These are phyloP conservation scores for Chlorencoelia australis DNA, from an alignment of 2,329 filamentous ascomycete genomes.

Conservation along the genomic window DNA sequence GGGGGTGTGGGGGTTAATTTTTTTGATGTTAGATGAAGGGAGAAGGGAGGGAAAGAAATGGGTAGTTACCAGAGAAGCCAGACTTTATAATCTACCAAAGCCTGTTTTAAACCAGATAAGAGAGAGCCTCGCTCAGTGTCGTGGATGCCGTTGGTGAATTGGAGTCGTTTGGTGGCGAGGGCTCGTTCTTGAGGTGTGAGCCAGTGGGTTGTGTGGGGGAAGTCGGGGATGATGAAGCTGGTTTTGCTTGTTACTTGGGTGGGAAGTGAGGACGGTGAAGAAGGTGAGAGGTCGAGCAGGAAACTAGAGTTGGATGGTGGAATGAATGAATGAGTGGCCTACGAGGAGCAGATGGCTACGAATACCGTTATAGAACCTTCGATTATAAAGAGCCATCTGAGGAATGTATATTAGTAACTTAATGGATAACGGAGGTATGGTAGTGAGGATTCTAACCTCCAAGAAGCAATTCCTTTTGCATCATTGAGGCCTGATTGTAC, in stretches of 20 bases:
- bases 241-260: not conserved
- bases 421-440: too few relatives aligned
- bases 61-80: constrained; percentile 9
- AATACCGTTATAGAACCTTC: constrained; percentile 35
- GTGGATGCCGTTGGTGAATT: constrained; percentile 5
- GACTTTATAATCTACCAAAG: constrained; percentile 14
- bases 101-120: constrained; percentile 10
- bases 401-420: too few relatives aligned
- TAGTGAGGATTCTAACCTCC: too few relatives aligned
- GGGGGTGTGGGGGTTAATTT: not conserved
- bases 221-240: constrained; percentile 38
- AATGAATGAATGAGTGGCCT: too few relatives aligned
- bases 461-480: constrained; percentile 36
- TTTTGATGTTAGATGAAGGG: too few relatives aligned
- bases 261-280: not conserved
- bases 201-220: constrained; percentile 43
- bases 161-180: constrained; percentile 26
- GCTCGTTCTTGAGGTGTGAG: constrained; percentile 36
- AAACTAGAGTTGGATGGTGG: too few relatives aligned
- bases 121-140: constrained; percentile 11
- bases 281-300: not conserved
- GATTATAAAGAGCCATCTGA: constrained; percentile 45
- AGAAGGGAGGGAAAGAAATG: not conserved
- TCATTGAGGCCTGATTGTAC: constrained; percentile 39
- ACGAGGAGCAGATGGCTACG: constrained; percentile 15